These are phyloP conservation scores for Metschnikowia arizonensis DNA, from an alignment of 805 yeast species.

Conservation along the genomic window DNA sequence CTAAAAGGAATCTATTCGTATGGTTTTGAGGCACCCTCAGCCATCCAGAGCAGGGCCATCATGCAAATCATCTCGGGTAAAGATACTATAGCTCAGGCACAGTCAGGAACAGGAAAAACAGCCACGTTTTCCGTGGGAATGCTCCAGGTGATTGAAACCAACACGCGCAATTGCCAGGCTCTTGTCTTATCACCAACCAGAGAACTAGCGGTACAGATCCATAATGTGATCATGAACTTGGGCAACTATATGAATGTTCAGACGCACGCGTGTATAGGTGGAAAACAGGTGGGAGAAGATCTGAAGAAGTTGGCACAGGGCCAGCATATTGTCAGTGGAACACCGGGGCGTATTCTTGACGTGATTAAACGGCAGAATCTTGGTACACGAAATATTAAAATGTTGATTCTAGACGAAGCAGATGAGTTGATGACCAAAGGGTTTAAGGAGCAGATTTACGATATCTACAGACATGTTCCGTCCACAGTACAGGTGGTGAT, in stretches of 20 bases:
- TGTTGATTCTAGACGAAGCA: slow-evolving; percentile 93
- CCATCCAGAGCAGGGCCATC: slow-evolving; percentile 97
- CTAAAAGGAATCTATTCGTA: slow-evolving; percentile 66
- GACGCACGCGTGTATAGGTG: slow-evolving; percentile 93
- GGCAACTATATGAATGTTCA: slow-evolving; percentile 86
- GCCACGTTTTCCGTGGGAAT: slow-evolving; percentile 96
- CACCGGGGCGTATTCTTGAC: slow-evolving; percentile 94
- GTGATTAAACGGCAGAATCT: slow-evolving; percentile 81
- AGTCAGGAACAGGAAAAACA: slow-evolving; percentile 98
- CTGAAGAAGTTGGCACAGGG: slow-evolving; percentile 70
- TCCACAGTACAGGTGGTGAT: slow-evolving; percentile 86
- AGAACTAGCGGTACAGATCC: slow-evolving; percentile 92
- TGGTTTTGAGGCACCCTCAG: slow-evolving; percentile 95
- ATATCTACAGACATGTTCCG: slow-evolving; percentile 81
- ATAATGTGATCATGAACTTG: slow-evolving; percentile 76
- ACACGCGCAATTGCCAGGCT: slow-evolving; percentile 76
- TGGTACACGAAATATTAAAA: slow-evolving; percentile 70
- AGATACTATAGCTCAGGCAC: slow-evolving; percentile 98
- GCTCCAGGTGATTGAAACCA: slow-evolving; percentile 78
- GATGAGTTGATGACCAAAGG: slow-evolving; percentile 93
- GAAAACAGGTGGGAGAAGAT: slow-evolving; percentile 80
- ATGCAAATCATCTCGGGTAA: slow-evolving; percentile 90
- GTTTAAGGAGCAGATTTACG: slow-evolving; percentile 92
- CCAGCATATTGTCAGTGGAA: slow-evolving; percentile 90
- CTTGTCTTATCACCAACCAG: slow-evolving; percentile 92